Base-by-base conservation (phyloP, 192 early-diverging fungal species). In the Lobosporangium transversale region DNA sequence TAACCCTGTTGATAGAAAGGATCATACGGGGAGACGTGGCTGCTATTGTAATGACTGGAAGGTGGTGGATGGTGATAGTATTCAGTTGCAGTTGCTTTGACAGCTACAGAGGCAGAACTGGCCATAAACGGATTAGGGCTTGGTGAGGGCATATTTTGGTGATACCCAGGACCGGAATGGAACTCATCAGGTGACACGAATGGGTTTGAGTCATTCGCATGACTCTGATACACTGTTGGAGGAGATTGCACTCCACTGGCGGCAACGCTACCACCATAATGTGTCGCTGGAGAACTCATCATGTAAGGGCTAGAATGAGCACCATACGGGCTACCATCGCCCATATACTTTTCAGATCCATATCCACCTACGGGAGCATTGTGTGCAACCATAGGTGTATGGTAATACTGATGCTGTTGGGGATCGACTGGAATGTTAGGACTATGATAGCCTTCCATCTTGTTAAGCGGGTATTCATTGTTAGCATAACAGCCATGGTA, bases 131-230 rank as follows among this genome's bases (percentile, higher is more conserved):
- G 66, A 31, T 53, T 59, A 4, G 55, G 30, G 15, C 55, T 44
- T 17, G 55, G 7, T 18, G 49, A 4, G 15, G 33, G 8, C 10
- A 2, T 4, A 10, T 4, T 27, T 40, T 37, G 49, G n/a, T 40
- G n/a, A n/a, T n/a, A n/a, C n/a, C n/a, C n/a, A n/a, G 66, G 23
- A 0, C 45, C n/a, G 14, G 37, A 10, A 33, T 63, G 32, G 35
- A 57, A 63, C 20, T 71, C 54, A 0, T 71, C 60, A 4, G 68
- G 59, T 15, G 68, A 70, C 23, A 62, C 53, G 31, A 70, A 70
- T 5, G 68, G 68, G 20, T 70, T 70, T 3, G 21, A 11, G 4
- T 43, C 47, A 12, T 14, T 14, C 9, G 44, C 24, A 37, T 62
- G 60, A 40, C 21, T 21, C 6, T 47, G 24, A 31, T 40, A 47